Percentiles rank a stretch among this genome's conserved stretches.
Evolutionary conservation across 1,284 basidiomycete species (phyloP).

Genomic region (Phenoliferia sp.): DNA sequence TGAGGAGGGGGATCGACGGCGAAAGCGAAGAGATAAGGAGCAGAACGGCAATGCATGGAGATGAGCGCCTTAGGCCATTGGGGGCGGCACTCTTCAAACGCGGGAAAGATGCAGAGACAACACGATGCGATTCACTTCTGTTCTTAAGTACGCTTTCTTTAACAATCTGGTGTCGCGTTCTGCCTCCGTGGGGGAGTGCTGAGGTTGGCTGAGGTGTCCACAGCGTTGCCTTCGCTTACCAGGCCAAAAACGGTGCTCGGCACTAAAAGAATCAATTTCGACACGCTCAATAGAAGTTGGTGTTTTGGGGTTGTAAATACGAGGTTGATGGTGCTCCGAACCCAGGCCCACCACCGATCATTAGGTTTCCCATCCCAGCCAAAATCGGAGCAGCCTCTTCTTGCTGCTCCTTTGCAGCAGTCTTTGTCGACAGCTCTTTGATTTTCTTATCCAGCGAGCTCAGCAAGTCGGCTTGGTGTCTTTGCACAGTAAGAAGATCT

Average conservation of each 20-base stretch:
- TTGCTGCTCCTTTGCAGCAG: slow-evolving; percentile 66
- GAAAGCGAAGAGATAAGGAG: no score
- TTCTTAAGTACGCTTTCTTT: no score
- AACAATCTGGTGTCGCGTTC: no score
- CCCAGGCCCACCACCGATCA: neutral
- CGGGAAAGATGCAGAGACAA: no score
- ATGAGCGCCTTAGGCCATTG: no score
- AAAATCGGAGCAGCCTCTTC: neutral
- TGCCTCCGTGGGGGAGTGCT: no score
- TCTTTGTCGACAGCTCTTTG: slow-evolving; percentile 71
- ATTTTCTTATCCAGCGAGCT: slow-evolving; percentile 74
- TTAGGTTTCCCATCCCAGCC: neutral
- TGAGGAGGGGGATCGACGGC: no score
- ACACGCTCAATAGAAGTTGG: neutral
- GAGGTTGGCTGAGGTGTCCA: no score
- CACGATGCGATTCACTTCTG: no score
- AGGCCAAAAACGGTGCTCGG: neutral
- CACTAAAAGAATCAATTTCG: neutral
- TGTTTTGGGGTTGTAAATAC: neutral
- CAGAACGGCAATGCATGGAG: no score
- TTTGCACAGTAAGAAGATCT: slow-evolving; percentile 15
- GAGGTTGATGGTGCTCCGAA: neutral
- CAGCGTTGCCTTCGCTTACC: no score
- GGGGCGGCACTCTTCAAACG: no score
- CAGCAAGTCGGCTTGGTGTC: slow-evolving; percentile 49